Conservation (phyloP, 2,329 filamentous ascomycete species). For the Chrysosporium queenslandicum region DNA sequence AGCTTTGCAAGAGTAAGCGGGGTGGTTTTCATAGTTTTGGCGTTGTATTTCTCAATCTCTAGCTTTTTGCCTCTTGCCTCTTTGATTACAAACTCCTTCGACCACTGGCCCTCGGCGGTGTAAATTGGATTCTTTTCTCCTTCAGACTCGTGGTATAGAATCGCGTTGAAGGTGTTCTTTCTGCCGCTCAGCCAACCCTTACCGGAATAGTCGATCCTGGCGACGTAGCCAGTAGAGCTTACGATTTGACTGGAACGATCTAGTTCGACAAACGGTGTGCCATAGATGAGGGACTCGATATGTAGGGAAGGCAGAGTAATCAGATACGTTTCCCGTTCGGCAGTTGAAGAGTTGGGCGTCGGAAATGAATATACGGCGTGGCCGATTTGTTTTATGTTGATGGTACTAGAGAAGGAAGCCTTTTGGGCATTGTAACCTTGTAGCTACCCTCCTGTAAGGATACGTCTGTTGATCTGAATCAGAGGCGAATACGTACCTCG, state of each 20-base stretch:
- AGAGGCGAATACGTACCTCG: slow-evolving; percentile 32
- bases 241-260: slow-evolving; percentile 76
- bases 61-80: slow-evolving; percentile 46
- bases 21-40: slow-evolving; percentile 49
- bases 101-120: slow-evolving; percentile 86
- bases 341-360: slow-evolving; percentile 42
- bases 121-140: slow-evolving; percentile 61
- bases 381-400: slow-evolving; percentile 89
- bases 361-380: slow-evolving; percentile 70
- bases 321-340: slow-evolving; percentile 59
- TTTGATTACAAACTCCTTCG: slow-evolving; percentile 67
- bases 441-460: slow-evolving; percentile 29
- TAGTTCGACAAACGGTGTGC: slow-evolving; percentile 74
- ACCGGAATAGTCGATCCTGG: slow-evolving; percentile 85
- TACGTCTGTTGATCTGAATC: slow-evolving; percentile 1
- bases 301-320: slow-evolving; percentile 87
- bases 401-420: slow-evolving; percentile 85
- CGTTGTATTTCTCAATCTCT: slow-evolving; percentile 51
- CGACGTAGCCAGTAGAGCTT: slow-evolving; percentile 74
- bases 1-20: slow-evolving; percentile 61
- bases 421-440: slow-evolving; percentile 93
- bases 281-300: slow-evolving; percentile 77
- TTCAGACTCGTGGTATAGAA: slow-evolving; percentile 57
- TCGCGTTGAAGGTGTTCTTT: slow-evolving; percentile 80
- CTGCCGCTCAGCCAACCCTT: slow-evolving; percentile 92